Evolutionary conservation across 2,329 filamentous ascomycete species (phyloP).

Genomic region (Fusarium decemcellulare): DNA sequence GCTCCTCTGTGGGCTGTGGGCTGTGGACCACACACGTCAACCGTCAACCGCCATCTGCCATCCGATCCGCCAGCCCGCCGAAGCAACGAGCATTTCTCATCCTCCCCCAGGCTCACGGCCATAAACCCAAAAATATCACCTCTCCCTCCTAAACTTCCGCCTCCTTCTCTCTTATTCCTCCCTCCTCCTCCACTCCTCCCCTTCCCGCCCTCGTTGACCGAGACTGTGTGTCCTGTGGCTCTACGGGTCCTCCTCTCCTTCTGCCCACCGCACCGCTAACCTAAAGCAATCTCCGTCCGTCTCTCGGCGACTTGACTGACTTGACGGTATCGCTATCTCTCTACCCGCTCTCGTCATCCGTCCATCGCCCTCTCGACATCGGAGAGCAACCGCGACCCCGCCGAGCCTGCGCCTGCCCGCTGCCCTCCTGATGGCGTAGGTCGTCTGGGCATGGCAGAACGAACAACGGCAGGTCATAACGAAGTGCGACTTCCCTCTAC

Average conservation of each 20-base stretch:
- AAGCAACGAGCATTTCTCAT: slow-evolving; percentile 29
- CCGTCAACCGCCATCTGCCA: slow-evolving; percentile 36
- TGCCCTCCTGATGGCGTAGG: slow-evolving; percentile 74
- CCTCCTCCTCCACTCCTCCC: slow-evolving; percentile 1
- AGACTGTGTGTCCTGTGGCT: slow-evolving; percentile 15
- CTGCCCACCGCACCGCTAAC: slow-evolving; percentile 15
- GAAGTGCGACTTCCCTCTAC: slow-evolving; percentile 66
- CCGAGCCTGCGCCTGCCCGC: slow-evolving; percentile 51
- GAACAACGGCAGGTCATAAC: slow-evolving; percentile 70
- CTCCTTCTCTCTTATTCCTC: slow-evolving; percentile 6
- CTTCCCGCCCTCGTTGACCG: slow-evolving; percentile 17
- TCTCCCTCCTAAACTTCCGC: slow-evolving; percentile 23
- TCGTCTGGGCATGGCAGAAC: slow-evolving; percentile 76
- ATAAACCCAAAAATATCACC: slow-evolving; percentile 38
- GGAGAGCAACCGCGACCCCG: slow-evolving; percentile 38
- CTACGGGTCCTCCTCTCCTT: neutral
- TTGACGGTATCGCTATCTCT: slow-evolving; percentile 29
- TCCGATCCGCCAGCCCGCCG: slow-evolving; percentile 35
- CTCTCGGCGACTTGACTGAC: slow-evolving; percentile 24
- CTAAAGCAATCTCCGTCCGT: slow-evolving; percentile 5
- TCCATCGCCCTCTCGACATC: slow-evolving; percentile 35
- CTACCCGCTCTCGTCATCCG: slow-evolving; percentile 29
- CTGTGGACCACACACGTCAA: slow-evolving; percentile 43
- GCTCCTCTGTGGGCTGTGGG: neutral
- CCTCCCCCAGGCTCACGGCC: slow-evolving; percentile 25